phyloP scores from a whole-genome alignment of 805 yeast species.

The Kuraishia ogatae region DNA sequence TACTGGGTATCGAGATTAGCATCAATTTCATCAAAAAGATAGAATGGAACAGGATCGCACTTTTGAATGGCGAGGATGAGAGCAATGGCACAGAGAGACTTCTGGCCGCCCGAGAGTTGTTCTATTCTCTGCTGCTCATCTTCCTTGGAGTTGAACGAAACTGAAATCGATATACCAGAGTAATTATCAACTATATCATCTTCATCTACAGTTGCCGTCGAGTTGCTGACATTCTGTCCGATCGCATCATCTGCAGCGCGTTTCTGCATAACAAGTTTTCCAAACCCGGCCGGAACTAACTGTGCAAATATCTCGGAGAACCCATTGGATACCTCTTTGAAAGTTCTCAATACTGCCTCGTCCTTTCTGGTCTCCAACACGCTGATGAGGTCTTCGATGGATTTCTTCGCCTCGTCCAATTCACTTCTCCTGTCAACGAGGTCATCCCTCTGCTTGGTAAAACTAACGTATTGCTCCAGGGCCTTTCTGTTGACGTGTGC shows the following conservation, averaged over 20 bases:
- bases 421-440: slow-evolving; percentile 59
- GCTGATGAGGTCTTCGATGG: slow-evolving; percentile 64
- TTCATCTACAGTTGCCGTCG: slow-evolving; percentile 7
- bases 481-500: slow-evolving; percentile 86
- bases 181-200: slow-evolving; percentile 42
- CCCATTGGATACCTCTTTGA: slow-evolving; percentile 63
- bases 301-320: slow-evolving; percentile 70
- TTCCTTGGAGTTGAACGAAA: slow-evolving; percentile 78
- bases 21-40: slow-evolving; percentile 92
- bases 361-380: slow-evolving; percentile 72
- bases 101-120: slow-evolving; percentile 95
- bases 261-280: slow-evolving; percentile 59
- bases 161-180: slow-evolving; percentile 77
- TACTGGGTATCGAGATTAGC: slow-evolving; percentile 93
- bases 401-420: slow-evolving; percentile 56
- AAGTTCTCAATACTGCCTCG: slow-evolving; percentile 72
- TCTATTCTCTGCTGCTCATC: slow-evolving; percentile 85
- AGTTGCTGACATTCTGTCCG: neutral
- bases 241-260: slow-evolving; percentile 11
- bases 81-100: slow-evolving; percentile 93
- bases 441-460: slow-evolving; percentile 64
- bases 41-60: slow-evolving; percentile 96
- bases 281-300: slow-evolving; percentile 79
- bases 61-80: slow-evolving; percentile 87
- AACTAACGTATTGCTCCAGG: slow-evolving; percentile 68